Percentiles rank a stretch among this genome's conserved stretches.
Evolutionary conservation across 805 yeast species (phyloP).

Genomic region (Debaryomyces tyrocola): DNA sequence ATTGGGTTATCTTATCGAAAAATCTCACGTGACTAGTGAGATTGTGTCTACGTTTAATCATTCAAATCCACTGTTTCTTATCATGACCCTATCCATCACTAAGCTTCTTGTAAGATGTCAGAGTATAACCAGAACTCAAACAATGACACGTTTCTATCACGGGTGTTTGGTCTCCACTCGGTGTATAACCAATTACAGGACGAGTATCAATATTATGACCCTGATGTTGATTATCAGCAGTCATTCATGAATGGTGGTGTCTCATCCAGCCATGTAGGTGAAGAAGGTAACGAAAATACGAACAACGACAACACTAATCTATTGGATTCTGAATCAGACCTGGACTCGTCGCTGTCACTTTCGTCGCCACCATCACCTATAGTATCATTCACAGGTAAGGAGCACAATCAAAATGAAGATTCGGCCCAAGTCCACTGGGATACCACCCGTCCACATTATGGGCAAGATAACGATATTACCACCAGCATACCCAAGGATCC

Average conservation of each 20-base stretch:
- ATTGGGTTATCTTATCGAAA: no score
- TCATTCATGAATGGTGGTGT: not conserved
- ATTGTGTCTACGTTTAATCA: no score
- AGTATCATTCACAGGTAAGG: not conserved
- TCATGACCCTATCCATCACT: no score
- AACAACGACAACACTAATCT: conserved; percentile 15
- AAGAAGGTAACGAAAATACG: not conserved
- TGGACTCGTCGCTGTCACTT: conserved; percentile 29
- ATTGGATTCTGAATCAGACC: conserved; percentile 34
- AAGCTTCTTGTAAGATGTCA: not conserved
- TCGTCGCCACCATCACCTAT: conserved; percentile 17
- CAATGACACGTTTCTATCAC: conserved; percentile 58
- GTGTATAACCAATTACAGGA: conserved; percentile 42
- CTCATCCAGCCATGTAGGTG: not conserved
- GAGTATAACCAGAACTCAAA: conserved; percentile 7
- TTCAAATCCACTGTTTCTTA: no score
- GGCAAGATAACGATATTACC: not conserved
- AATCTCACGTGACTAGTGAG: no score
- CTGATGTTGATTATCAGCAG: conserved; percentile 23
- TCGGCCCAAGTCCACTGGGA: conserved; percentile 5
- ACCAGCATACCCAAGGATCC: not conserved
- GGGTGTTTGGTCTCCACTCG: conserved; percentile 59
- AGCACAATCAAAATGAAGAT: conserved; percentile 7
- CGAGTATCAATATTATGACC: conserved; percentile 39
- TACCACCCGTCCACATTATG: conserved; percentile 1